These are phyloP conservation scores for Phtheirospermum japonicum DNA, from an alignment of 257 asterid genomes.

Conservation along the genomic window DNA sequence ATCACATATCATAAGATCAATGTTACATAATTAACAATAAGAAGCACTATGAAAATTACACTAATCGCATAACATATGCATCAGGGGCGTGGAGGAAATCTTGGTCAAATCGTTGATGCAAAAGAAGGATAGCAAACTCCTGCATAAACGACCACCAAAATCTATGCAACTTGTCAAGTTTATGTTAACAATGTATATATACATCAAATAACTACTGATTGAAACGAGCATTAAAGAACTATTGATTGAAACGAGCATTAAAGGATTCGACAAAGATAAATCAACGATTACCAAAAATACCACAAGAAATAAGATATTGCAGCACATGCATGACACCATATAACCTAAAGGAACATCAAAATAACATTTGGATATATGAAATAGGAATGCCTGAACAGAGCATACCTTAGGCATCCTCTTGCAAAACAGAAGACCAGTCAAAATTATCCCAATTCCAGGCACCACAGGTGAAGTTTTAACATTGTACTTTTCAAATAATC, in stretches of 20 bases:
- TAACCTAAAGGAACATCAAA: constrained; percentile 86
- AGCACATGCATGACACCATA: constrained; percentile 86
- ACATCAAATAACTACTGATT: no score
- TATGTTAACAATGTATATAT: constrained; percentile 32
- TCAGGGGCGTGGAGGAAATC: constrained; percentile 77
- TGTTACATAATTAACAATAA: no score
- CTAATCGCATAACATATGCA: no score
- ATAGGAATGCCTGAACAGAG: constrained; percentile 50
- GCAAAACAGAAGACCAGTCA: constrained; percentile 49
- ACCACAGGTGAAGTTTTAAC: constrained; percentile 49
- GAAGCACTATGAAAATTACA: no score
- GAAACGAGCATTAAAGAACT: no score
- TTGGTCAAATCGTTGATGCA: constrained; percentile 58
- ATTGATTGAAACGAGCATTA: constrained; percentile 32
- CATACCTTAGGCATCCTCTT: constrained; percentile 82
- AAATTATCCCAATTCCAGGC: constrained; percentile 56
- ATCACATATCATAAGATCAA: no score
- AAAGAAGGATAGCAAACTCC: constrained; percentile 79
- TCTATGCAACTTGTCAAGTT: constrained; percentile 76
- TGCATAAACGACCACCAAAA: constrained; percentile 58
- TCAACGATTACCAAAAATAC: constrained; percentile 73
- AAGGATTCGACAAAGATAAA: constrained; percentile 46
- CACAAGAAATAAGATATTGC: constrained; percentile 87
- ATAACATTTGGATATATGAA: constrained; percentile 57
- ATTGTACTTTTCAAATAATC: no score